These are phyloP conservation scores for Camellia granthamiana DNA, from an alignment of 148 eudicot genomes.

Conservation along the genomic window DNA sequence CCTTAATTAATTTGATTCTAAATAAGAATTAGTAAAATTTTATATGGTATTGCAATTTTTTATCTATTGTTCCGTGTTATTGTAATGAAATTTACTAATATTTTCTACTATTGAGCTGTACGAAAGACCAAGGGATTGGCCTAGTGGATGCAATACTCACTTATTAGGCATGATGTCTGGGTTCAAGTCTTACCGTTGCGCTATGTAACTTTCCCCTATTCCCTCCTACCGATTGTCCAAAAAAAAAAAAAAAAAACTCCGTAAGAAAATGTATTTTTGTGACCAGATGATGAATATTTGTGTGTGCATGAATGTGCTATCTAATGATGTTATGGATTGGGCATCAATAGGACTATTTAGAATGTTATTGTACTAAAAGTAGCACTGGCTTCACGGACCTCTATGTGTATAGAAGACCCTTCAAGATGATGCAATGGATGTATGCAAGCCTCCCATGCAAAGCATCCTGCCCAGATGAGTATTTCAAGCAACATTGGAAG, in stretches of 20 bases:
- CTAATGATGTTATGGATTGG: background rate
- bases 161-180: no score
- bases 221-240: background rate
- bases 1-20: no score
- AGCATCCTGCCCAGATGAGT: slow-evolving; percentile 28
- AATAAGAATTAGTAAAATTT: no score
- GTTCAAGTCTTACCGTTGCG: no score
- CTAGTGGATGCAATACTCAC: no score
- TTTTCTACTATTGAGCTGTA: background rate
- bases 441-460: slow-evolving; percentile 21
- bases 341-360: background rate
- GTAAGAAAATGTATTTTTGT: background rate
- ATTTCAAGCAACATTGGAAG: slow-evolving; percentile 10
- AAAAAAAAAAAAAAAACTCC: background rate
- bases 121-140: no score
- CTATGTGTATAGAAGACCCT: background rate
- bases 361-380: background rate
- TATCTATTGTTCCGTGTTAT: no score
- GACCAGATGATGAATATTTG: background rate
- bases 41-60: no score
- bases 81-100: background rate
- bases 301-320: background rate
- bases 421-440: background rate
- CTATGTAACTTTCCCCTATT: no score
- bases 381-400: background rate